Base-by-base conservation (phyloP, 805 yeast genomes). In the Saturnispora hagleri region DNA sequence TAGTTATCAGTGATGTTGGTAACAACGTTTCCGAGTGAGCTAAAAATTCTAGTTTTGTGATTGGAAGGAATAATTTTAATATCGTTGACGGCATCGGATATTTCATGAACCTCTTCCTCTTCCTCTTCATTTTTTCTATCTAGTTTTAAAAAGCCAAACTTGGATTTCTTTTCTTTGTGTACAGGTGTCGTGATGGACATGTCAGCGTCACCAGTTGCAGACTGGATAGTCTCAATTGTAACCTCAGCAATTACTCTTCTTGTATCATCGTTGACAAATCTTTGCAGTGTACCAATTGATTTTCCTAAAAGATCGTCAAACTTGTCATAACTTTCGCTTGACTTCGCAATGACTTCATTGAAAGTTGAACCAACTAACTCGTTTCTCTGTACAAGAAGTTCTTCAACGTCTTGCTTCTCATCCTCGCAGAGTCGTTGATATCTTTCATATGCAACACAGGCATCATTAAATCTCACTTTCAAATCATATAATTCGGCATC, bases 151-250 rank as follows among this genome's bases (percentile, higher is more conserved):
- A 68, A 59, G 13, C 52, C 48, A 45, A 88, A 69, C 0, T 87
- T 82, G 22, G 80, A 73, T 53, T 76, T 78, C 62, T 85, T 86
- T 65, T 82, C 80, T 46, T 71, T 69, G 27, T 75, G 67, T 28
- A 73, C 72, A 17, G 75, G 73, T 43, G 74, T 77, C 40, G 77
- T 76, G 52, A 84, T 71, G 12, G 84, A 72, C 59, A 86, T 69
- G 64, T 86, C 93, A 59, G 77, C 74, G 52, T 82, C 90, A 1
- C 84, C 87, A 1, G 93, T 89, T 48, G 85, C 89, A 54, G 83
- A 79, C 65, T 88, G 93, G 58, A 93, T 89, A 27, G 93, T 82
- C 66, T 91, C 97, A 48, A 91, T 82, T 60, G 86, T 91, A 18
- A 90, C 98, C 62, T 89, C 96, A 12, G 84, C 77, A 41, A 75